Conservation (phyloP, 257 asterid genomes). For the Phtheirospermum japonicum region DNA sequence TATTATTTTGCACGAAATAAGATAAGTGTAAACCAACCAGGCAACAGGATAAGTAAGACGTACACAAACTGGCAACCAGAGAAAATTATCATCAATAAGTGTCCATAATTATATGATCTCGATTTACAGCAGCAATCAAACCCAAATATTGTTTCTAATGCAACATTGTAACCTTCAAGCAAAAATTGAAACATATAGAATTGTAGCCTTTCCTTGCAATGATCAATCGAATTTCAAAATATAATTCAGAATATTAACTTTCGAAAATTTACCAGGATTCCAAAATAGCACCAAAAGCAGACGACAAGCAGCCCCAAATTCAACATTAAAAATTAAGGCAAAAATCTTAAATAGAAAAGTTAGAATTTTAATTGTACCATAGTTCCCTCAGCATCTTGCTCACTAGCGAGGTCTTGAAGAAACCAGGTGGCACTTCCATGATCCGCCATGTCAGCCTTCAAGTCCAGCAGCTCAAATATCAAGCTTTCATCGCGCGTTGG, state of each 20-base stretch:
- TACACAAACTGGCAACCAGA: slow-evolving; percentile 10
- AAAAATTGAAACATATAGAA: not conserved
- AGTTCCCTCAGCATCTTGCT: slow-evolving; percentile 87
- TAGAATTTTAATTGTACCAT: slow-evolving; percentile 30
- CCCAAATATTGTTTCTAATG: slow-evolving; percentile 1
- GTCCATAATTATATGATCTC: not conserved
- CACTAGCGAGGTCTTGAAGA: slow-evolving; percentile 86
- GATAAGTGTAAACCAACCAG: not conserved
- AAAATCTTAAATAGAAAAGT: too few species aligned
- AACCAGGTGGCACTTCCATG: slow-evolving; percentile 89
- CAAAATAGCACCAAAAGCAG: too few species aligned
- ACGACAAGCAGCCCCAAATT: too few species aligned
- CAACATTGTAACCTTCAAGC: not conserved
- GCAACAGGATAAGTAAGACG: slow-evolving; percentile 1
- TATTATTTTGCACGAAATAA: slow-evolving; percentile 15
- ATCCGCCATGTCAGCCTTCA: slow-evolving; percentile 77
- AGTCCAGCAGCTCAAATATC: slow-evolving; percentile 78
- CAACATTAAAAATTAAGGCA: too few species aligned
- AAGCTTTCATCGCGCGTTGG: slow-evolving; percentile 86
- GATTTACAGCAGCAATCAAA: slow-evolving; percentile 1
- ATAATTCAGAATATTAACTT: too few species aligned
- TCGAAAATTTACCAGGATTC: too few species aligned
- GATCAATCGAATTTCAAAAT: not conserved
- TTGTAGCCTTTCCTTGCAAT: not conserved
- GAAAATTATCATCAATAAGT: not conserved